phyloP scores from a whole-genome alignment of 495 filamentous ascomycete species.

The Podospora bellae-mahoneyi region DNA sequence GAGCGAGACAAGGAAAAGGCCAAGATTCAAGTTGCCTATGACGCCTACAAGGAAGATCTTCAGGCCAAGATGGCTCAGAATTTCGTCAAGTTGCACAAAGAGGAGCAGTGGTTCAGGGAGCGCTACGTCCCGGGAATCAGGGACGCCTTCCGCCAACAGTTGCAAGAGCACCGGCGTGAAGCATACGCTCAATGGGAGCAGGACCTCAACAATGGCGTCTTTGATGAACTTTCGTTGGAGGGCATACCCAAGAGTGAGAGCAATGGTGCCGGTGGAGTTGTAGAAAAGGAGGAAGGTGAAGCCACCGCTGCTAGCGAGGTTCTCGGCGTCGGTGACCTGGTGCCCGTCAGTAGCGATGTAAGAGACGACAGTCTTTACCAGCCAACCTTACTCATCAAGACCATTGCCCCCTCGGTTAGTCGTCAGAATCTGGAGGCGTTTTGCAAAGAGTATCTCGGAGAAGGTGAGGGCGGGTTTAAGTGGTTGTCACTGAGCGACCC shows the following conservation, averaged over 20 bases:
- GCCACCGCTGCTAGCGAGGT: conserved; percentile 87
- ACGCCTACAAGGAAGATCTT: conserved; percentile 88
- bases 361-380: conserved; percentile 78
- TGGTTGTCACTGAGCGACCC: conserved; percentile 93
- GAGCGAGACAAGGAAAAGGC: conserved; percentile 86
- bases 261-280: conserved; percentile 77
- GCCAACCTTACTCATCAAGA: conserved; percentile 95
- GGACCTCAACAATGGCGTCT: conserved; percentile 74
- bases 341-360: conserved; percentile 75
- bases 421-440: conserved; percentile 89
- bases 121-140: conserved; percentile 81
- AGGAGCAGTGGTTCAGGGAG: conserved; percentile 97
- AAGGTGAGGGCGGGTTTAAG: conserved; percentile 81
- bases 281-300: conserved; percentile 94
- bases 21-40: conserved; percentile 88
- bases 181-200: conserved; percentile 79
- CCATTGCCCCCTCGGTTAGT: conserved; percentile 92
- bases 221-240: conserved; percentile 93
- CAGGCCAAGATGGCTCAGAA: conserved; percentile 83
- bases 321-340: conserved; percentile 82
- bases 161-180: conserved; percentile 70
- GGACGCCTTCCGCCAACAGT: conserved; percentile 61
- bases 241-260: conserved; percentile 92
- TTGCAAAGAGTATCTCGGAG: conserved; percentile 86
- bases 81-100: conserved; percentile 87